Evolutionary conservation across 1,284 basidiomycete genomes (phyloP).

Genomic region (Tetrapyrgos nigripes): DNA sequence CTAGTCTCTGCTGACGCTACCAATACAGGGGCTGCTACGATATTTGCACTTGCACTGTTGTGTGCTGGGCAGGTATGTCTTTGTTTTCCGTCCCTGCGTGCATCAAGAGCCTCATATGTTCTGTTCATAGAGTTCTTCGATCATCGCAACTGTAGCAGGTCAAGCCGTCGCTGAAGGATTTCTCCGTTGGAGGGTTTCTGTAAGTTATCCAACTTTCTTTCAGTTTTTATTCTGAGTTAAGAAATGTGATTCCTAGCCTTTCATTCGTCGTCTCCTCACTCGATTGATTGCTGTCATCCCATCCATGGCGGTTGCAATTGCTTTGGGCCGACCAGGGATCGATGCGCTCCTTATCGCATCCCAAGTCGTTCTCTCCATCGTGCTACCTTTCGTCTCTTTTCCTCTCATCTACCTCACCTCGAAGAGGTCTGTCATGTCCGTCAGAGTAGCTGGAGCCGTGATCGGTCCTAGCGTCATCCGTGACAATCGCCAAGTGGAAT

Average conservation of each 20-base stretch:
- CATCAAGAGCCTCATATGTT: neutral
- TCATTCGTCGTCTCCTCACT: constrained; percentile 61
- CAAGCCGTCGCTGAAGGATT: constrained; percentile 96
- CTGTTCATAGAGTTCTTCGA: constrained; percentile 75
- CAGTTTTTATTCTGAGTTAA: neutral
- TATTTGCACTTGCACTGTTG: constrained; percentile 89
- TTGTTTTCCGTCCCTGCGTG: neutral
- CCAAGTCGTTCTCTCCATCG: constrained; percentile 88
- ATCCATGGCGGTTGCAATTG: constrained; percentile 80
- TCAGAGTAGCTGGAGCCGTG: constrained; percentile 24
- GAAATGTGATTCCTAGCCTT: constrained; percentile 1
- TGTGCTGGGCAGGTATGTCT: constrained; percentile 72
- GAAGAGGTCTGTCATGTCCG: constrained; percentile 73
- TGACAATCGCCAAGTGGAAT: constrained; percentile 13
- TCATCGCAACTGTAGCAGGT: constrained; percentile 93
- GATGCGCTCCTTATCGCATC: constrained; percentile 85
- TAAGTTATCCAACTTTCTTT: neutral
- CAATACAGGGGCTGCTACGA: constrained; percentile 68
- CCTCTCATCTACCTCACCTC: constrained; percentile 83
- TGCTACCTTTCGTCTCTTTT: constrained; percentile 87
- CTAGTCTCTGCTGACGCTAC: neutral
- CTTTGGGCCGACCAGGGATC: constrained; percentile 79
- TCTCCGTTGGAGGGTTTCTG: constrained; percentile 88
- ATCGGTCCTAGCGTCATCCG: constrained; percentile 4
- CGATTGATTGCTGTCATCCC: constrained; percentile 88